Evolutionary conservation across 2,329 filamentous ascomycete species (phyloP), one percentile per base, ranked within the genome.

Genomic region (Orbilia oligospora): DNA sequence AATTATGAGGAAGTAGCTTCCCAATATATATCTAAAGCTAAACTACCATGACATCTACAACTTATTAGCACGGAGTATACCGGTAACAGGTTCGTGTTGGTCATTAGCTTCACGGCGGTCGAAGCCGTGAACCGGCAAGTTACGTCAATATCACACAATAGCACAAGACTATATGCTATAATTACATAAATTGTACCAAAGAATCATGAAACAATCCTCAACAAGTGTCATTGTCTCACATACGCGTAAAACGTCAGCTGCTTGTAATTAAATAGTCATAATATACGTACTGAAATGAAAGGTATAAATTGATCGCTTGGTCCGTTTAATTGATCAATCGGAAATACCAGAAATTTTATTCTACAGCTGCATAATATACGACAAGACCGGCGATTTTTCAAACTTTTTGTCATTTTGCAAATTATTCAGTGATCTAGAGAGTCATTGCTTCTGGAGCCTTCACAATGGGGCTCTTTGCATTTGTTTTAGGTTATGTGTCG

Each of bases 111-210:
- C 30, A 30, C 3, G 4, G 30, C 30, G 30, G 30, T 30, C 30
- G 30, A n/a, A 51, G 22, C 48, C 48, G 22, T 27, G 20, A 51
- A 16, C 48, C 48, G 48, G 48, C 9, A 51, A 51, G 20, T 51
- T 51, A 51, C 48, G 48, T 51, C 48, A 27, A 51, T 27, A 51
- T 51, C 48, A 51, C 14, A 14, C 48, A 49, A 51, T 51, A 5
- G 5, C n/a, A 9, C n/a, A 20, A 20, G 38, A 46, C n/a, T 1
- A 8, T n/a, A 20, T 1, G 10, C 44, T 46, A 20, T 18, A 46
- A 20, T 46, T 46, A 20, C 44, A 46, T 46, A 12, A 46, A 38
- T 14, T 10, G 41, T 46, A n/a, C 3, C 41, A 46, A 30, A 30
- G 27, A 30, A 3, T n/a, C 3, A 44, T 44, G 38, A 44, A 12